Evolutionary conservation across 2,329 filamentous ascomycete genomes (phyloP), one percentile per base, ranked within the genome.

Genomic region (Aspergillus brunneoviolaceus): DNA sequence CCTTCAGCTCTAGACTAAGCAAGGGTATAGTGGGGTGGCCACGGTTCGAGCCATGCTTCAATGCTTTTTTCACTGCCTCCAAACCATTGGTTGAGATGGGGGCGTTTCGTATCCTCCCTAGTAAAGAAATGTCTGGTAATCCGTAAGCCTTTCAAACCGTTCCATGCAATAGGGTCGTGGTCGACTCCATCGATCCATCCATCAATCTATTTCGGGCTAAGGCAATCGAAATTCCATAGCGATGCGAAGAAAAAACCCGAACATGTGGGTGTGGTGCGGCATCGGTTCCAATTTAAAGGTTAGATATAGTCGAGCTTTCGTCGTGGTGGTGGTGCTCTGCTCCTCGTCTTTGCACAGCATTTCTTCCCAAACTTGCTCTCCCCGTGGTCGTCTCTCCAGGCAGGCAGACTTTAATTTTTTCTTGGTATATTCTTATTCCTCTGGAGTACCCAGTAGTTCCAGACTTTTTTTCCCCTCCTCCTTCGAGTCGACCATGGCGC

Each of bases 401-500:
- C 39, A 45, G 39, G 39, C 39, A 45, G 39, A n/a, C 39, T 35
- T 35, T 6, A 5, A 35, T 25, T 33, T 53, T 51, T 51, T 21
- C 42, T 39, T 11, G 21, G 49, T 29, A 29, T 7, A 29, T 29
- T 29, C 9, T 29, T 29, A 9, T 27, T 47, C 19, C 29, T 58
- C 57, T 27, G 55, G 35, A 53, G 57, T 49, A 35, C 25, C 16
- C 12, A 25, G 47, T 55, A 10, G 25, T 45, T 16, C 19, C 23
- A 48, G 52, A 29, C 9, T 29, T 29, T 10, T 3, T 2, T 9
- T 10, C 21, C 39, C 14, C 47, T 47, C 55, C 58, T 55, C 58
- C 49, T 54, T 45, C 60, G 25, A 63, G 51, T 58, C 31, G 31
- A 63, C 10, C 57, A 73, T 73, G 69, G 67, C 68, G 53, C 68